Conservation (phyloP, 179 eudicot genomes). For the Beta macrorhiza region DNA sequence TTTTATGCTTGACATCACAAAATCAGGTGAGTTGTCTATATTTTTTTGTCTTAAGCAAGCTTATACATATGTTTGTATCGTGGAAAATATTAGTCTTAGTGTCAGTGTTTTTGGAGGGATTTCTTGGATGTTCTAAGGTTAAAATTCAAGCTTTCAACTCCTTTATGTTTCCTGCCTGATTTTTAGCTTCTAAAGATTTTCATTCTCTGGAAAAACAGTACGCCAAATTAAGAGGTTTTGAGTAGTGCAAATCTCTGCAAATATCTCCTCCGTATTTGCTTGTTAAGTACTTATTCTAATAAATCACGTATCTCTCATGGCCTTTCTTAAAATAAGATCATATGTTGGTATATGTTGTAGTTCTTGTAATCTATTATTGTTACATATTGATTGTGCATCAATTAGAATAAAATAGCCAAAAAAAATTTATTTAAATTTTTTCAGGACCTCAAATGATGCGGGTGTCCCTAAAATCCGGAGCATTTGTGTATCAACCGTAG, state of each 20-base stretch:
- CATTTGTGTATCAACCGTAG: too few species aligned
- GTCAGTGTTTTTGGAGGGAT: background rate
- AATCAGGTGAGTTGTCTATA: conserved; percentile 51
- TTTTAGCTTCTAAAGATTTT: background rate
- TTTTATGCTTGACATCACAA: conserved; percentile 81
- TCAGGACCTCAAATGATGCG: too few species aligned
- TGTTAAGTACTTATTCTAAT: too few species aligned
- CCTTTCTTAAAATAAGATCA: too few species aligned
- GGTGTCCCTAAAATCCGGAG: too few species aligned
- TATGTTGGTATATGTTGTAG: too few species aligned
- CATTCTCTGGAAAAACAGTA: background rate
- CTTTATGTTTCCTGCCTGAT: background rate
- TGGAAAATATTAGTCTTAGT: background rate
- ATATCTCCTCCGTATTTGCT: too few species aligned
- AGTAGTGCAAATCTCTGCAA: background rate
- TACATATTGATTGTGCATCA: too few species aligned
- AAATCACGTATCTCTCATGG: too few species aligned
- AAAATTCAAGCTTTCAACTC: background rate
- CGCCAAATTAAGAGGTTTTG: background rate
- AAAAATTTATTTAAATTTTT: too few species aligned
- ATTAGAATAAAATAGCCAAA: too few species aligned
- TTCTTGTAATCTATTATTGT: too few species aligned
- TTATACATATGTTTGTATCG: background rate
- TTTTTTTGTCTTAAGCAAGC: background rate
- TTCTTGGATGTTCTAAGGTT: background rate